Conservation (phyloP, 2,329 filamentous ascomycete species). For the Chaetomiaceae sp. region DNA sequence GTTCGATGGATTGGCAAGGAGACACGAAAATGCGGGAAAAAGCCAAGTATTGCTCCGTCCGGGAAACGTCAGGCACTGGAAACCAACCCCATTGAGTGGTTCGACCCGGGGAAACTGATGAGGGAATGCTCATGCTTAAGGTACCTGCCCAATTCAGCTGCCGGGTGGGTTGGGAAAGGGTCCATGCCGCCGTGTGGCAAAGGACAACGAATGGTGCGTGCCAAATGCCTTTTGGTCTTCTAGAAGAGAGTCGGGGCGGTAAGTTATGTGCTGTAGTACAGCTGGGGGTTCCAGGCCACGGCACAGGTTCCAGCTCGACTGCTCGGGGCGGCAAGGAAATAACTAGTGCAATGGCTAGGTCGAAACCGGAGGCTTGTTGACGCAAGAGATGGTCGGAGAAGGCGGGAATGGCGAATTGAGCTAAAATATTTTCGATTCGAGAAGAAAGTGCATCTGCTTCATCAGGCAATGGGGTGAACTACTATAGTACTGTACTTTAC, state of each 20-base stretch:
- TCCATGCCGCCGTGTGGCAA: slow-evolving; percentile 16
- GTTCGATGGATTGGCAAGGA: too few species aligned
- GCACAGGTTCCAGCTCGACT: background rate
- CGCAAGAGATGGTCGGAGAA: background rate
- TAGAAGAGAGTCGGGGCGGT: slow-evolving; percentile 6
- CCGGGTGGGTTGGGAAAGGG: background rate
- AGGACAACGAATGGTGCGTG: background rate
- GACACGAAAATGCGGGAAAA: background rate
- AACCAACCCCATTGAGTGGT: background rate
- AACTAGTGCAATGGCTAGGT: background rate
- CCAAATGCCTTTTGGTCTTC: slow-evolving; percentile 20
- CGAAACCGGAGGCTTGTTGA: too few species aligned
- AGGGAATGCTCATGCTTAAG: background rate
- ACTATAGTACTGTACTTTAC: too few species aligned
- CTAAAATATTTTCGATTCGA: too few species aligned
- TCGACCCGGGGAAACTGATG: background rate
- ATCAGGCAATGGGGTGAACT: too few species aligned
- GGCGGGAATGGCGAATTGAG: too few species aligned
- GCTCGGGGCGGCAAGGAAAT: background rate
- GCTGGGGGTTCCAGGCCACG: background rate
- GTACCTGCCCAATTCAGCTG: slow-evolving; percentile 22
- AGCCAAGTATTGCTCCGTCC: too few species aligned
- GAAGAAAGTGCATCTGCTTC: background rate
- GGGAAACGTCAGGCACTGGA: too few species aligned
- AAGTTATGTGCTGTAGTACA: background rate